Evolutionary conservation across 2,329 filamentous ascomycete species (phyloP), one percentile per base, ranked within the genome.

Genomic region (Dactylellina drechsleri): DNA sequence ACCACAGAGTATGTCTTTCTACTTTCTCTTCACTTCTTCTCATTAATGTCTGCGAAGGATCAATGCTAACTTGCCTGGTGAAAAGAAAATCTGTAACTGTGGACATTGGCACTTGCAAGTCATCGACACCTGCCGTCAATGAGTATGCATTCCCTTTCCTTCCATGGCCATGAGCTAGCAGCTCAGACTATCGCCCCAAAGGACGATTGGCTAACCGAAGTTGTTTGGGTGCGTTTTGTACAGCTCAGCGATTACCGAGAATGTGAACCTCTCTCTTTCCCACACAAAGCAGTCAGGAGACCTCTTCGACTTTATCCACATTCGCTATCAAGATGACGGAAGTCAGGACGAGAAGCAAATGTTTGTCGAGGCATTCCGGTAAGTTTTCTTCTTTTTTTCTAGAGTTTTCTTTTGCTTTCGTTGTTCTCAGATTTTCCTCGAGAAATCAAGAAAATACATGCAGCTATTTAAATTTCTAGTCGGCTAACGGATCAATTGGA

Each of bases 301-400:
- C 61, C 68, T 73, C 12, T 79, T 79, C 54, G 78, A 79, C 64
- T 79, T 79, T 72, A 78, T 79, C 41, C 78, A 79, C 70, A 79
- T 79, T 62, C 78, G 78, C 45, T 79, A 79, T 66, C 77, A 78
- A 65, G 76, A 76, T 60, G 68, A 76, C 45, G 77, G 77, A 49
- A 78, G 77, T 50, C 75, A 77, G 57, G 78, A 79, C 53, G 77
- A 77, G 62, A 67, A 77, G 54, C 77, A 75, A 52, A 79, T 79
- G 72, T 79, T 78, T 59, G 62, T 78, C 64, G 67, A 78, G 47
- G 78, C 77, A 20, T 79, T 78, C 66, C 77, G 78, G 78, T 79
- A 74, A 58, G 66, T 60, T 40, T 26, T 41, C 26, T 28, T 47
- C 28, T 10, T 2, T 20, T 50, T 15, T 15, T n/a, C n/a, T n/a